Evolutionary conservation across 176 grass and related monocot genomes (phyloP), one percentile per base, ranked within the genome.

Genomic region (Tillandsia fasciculata): DNA sequence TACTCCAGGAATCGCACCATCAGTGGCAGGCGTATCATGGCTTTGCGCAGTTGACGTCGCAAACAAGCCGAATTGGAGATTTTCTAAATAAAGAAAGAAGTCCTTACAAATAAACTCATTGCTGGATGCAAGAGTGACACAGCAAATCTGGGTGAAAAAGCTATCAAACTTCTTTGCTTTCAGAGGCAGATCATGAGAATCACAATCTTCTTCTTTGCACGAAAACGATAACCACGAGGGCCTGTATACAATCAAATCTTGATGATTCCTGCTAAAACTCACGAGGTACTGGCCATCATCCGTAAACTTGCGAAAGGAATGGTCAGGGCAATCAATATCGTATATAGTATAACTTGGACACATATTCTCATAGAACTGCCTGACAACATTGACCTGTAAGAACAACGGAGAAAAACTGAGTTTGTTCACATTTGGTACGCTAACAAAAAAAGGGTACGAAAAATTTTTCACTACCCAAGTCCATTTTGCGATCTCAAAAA

Each of bases 311-410:
- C 89, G 86, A 57, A 97, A 92, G 10, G 68, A 87, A 75, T 77
- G 81, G 68, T 97, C 93, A 8, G 93, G 93, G 51, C 83, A 89
- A 78, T 97, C 86, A 67, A 97, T 76, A 71, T 97, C 93, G 53
- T 71, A 87, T 67, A 97, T 79, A 52, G 89, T 92, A 77, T 84
- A 84, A 29, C 78, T 87, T 24, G 83, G 93, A 73, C 85, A 84
- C 69, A 97, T 69, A 80, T 97, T 97, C 76, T 97, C 93, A 53
- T 92, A 92, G 57, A 97, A 92, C 26, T 97, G 93, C 64, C 93
- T 84, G 50, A 87, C 76, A 15, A 79, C 67, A 77, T 97, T 97
- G 65, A 92, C 85, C 93, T 96, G 88, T 17, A 20, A 69, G 49
- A 69, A 75, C 22, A 74, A 73, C 9, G 50, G 52, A 70, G 73